phyloP scores from a whole-genome alignment of 805 yeast genomes.

The Ogataea paraovalis region DNA sequence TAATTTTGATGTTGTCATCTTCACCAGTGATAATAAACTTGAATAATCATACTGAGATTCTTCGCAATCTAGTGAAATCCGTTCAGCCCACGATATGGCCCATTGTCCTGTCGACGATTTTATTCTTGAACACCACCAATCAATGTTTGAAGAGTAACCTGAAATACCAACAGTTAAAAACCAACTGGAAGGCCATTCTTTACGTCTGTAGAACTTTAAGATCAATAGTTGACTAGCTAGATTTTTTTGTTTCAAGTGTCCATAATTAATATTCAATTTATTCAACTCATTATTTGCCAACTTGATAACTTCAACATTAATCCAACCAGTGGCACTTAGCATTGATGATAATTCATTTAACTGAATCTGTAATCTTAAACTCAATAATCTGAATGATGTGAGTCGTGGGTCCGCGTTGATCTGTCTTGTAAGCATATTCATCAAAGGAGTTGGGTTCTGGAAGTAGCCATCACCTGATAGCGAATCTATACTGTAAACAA shows the following conservation, averaged over 20 bases:
- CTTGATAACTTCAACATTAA: slow-evolving; percentile 49
- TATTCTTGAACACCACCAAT: slow-evolving; percentile 53
- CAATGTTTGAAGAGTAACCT: slow-evolving; percentile 34
- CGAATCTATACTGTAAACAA: slow-evolving; percentile 29
- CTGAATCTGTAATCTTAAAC: slow-evolving; percentile 45
- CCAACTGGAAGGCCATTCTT: slow-evolving; percentile 58
- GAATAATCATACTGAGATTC: slow-evolving; percentile 24
- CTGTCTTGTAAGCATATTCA: slow-evolving; percentile 30
- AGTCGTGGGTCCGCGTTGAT: slow-evolving; percentile 26
- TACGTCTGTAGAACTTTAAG: slow-evolving; percentile 39
- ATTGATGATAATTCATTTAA: slow-evolving; percentile 50
- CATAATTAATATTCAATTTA: slow-evolving; percentile 35
- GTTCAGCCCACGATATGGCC: slow-evolving; percentile 49
- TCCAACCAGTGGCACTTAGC: slow-evolving; percentile 68
- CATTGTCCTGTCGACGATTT: slow-evolving; percentile 49
- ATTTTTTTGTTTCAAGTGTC: slow-evolving; percentile 21
- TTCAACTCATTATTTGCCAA: slow-evolving; percentile 45
- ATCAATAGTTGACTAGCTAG: slow-evolving; percentile 21
- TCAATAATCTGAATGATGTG: slow-evolving; percentile 35
- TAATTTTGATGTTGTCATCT: slow-evolving; percentile 42
- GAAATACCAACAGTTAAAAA: slow-evolving; percentile 39
- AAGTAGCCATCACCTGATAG: slow-evolving; percentile 41
- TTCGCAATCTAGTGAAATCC: slow-evolving; percentile 14
- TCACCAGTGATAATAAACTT: slow-evolving; percentile 38
- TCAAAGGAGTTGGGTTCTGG: slow-evolving; percentile 41